Evolutionary conservation across 2,329 filamentous ascomycete genomes (phyloP).

Genomic region (Exophiala dermatitidis): DNA sequence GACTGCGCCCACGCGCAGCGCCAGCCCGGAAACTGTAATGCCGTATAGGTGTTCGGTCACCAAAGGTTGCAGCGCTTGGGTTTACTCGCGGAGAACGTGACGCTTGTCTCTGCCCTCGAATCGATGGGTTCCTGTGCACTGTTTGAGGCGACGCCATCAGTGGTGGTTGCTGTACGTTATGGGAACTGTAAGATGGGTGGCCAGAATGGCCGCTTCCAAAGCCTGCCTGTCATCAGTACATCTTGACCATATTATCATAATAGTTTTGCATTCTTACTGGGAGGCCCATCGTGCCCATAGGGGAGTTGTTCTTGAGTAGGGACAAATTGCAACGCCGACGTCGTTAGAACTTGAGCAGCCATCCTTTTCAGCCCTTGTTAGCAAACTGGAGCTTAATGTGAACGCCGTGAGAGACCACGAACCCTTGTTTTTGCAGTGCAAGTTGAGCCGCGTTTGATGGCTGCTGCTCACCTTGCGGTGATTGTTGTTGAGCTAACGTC

Average conservation of each 20-base stretch:
- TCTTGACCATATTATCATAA: background rate
- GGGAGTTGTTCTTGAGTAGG: constrained; percentile 5
- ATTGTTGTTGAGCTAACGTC: constrained; percentile 2
- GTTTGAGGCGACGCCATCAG: constrained; percentile 15
- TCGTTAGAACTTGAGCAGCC: constrained; percentile 20
- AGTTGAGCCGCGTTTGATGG: constrained; percentile 4
- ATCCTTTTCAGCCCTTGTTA: constrained; percentile 13
- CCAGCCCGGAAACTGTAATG: constrained; percentile 20
- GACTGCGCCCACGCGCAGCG: constrained; percentile 19
- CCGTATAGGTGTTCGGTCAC: constrained; percentile 25
- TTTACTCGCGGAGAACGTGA: constrained; percentile 16
- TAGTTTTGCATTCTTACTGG: constrained; percentile 1
- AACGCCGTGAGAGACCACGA: background rate
- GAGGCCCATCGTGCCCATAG: constrained; percentile 14
- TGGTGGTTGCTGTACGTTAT: constrained; percentile 5
- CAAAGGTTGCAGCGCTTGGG: constrained; percentile 3
- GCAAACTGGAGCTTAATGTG: background rate
- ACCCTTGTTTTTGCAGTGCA: constrained; percentile 16
- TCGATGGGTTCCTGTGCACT: constrained; percentile 8
- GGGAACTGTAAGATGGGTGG: constrained; percentile 9
- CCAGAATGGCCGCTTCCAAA: constrained; percentile 8
- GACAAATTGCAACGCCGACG: constrained; percentile 9
- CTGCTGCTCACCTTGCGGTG: constrained; percentile 2
- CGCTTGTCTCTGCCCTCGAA: constrained; percentile 13
- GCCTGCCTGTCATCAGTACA: constrained; percentile 9